These are phyloP conservation scores for Aureobasidium musti DNA, from an alignment of 2,329 filamentous ascomycete genomes.

Conservation along the genomic window DNA sequence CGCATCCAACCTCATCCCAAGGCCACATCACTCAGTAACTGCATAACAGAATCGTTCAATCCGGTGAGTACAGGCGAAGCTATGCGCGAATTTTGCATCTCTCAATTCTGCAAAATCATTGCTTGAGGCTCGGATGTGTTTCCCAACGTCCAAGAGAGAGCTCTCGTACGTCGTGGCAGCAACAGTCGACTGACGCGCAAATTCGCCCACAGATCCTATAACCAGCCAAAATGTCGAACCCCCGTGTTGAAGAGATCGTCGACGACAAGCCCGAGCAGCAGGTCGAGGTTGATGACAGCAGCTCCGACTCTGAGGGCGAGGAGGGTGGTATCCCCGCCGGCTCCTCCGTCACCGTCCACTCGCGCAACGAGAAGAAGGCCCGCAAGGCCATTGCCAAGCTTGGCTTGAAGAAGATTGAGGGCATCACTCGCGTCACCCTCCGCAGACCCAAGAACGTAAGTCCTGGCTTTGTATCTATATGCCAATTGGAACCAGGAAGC, in stretches of 20 bases:
- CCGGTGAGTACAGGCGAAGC: slow-evolving; percentile 24
- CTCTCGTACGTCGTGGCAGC: slow-evolving; percentile 10
- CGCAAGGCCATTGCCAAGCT: slow-evolving; percentile 99
- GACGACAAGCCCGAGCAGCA: slow-evolving; percentile 81
- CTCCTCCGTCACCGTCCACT: slow-evolving; percentile 88
- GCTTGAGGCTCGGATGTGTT: not conserved
- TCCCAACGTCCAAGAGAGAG: not conserved
- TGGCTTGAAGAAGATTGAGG: slow-evolving; percentile 91
- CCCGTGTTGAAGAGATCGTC: slow-evolving; percentile 94
- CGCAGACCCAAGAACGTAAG: slow-evolving; percentile 98
- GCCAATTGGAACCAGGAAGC: not conserved
- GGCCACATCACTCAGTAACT: not conserved
- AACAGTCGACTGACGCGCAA: slow-evolving; percentile 27
- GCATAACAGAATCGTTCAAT: slow-evolving; percentile 19
- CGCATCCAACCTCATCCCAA: slow-evolving; percentile 19
- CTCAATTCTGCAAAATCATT: not conserved
- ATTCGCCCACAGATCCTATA: slow-evolving; percentile 25
- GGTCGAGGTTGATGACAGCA: slow-evolving; percentile 70
- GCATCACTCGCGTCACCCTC: slow-evolving; percentile 97
- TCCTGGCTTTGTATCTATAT: slow-evolving; percentile 38
- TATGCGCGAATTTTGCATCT: slow-evolving; percentile 16
- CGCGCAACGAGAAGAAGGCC: slow-evolving; percentile 99
- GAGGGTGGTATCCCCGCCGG: slow-evolving; percentile 75
- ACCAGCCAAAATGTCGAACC: slow-evolving; percentile 80
- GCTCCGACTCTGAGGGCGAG: slow-evolving; percentile 74